These are phyloP conservation scores for Helminthosporium solani DNA, from an alignment of 2,329 filamentous ascomycete genomes.

Conservation along the genomic window DNA sequence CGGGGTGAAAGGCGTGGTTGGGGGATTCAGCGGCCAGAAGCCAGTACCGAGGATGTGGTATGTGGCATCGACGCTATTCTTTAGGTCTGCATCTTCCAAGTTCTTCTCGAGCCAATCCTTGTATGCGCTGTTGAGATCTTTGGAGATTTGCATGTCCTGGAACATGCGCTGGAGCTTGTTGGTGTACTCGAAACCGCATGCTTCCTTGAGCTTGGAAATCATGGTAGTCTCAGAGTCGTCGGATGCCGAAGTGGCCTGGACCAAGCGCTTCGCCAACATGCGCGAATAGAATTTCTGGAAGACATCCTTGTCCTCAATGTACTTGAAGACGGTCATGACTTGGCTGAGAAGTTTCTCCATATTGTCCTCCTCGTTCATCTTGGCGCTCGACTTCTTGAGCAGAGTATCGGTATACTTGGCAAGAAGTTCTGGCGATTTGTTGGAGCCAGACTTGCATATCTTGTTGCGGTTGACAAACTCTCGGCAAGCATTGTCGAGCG, in stretches of 20 bases:
- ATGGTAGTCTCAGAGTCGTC: conserved; percentile 98
- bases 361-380: conserved; percentile 90
- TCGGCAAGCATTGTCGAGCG: conserved; percentile 92
- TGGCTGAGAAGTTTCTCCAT: conserved; percentile 84
- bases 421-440: conserved; percentile 89
- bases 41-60: conserved; percentile 94
- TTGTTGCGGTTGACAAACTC: conserved; percentile 98
- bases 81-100: conserved; percentile 65
- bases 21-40: conserved; percentile 91
- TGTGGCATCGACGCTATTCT: conserved; percentile 75
- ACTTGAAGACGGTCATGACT: conserved; percentile 99
- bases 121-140: conserved; percentile 90
- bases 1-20: conserved; percentile 83
- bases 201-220: conserved; percentile 99
- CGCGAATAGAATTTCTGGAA: conserved; percentile 99
- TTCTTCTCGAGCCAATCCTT: conserved; percentile 70
- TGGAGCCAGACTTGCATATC: conserved; percentile 89
- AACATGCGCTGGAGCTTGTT: conserved; percentile 99
- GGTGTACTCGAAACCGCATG: conserved; percentile 97
- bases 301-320: conserved; percentile 99
- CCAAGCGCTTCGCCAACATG: conserved; percentile 90
- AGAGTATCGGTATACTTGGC: conserved; percentile 95
- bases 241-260: conserved; percentile 92
- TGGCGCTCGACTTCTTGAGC: conserved; percentile 81
- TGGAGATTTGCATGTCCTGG: conserved; percentile 98